phyloP scores from a whole-genome alignment of 192 early-diverging fungal species.

The Allomyces javanicus region DNA sequence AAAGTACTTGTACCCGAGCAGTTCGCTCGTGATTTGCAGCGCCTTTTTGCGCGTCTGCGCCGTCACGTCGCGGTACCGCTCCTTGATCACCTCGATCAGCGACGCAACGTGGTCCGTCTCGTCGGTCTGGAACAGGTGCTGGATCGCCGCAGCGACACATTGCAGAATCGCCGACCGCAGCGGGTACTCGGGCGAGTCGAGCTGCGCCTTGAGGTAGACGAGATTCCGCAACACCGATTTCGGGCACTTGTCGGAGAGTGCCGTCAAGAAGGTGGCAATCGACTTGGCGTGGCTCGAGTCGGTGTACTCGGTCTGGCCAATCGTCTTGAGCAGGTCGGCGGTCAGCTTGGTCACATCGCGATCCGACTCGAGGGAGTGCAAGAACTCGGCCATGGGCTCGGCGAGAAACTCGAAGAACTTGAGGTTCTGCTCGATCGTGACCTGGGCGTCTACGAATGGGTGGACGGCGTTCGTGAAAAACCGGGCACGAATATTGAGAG shows the following conservation, averaged over 20 bases:
- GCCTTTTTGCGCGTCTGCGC: constrained; percentile 72
- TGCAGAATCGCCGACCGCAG: constrained; percentile 77
- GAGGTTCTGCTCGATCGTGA: constrained; percentile 58
- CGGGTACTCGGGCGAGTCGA: constrained; percentile 61
- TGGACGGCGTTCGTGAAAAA: no score
- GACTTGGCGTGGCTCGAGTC: not conserved
- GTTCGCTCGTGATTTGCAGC: constrained; percentile 56
- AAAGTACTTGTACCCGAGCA: constrained; percentile 40
- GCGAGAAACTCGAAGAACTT: constrained; percentile 69
- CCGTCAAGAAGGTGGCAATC: constrained; percentile 8
- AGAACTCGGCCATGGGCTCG: constrained; percentile 61
- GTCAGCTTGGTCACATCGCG: constrained; percentile 45
- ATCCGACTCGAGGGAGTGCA: constrained; percentile 35
- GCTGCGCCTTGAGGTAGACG: constrained; percentile 55
- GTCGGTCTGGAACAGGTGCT: constrained; percentile 44
- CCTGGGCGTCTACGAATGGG: constrained; percentile 28
- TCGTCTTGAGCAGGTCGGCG: constrained; percentile 50
- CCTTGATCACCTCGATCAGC: constrained; percentile 79
- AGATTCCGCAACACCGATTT: constrained; percentile 72
- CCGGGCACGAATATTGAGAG: no score
- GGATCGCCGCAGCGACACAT: constrained; percentile 67
- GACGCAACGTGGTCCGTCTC: constrained; percentile 37
- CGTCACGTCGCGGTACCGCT: constrained; percentile 78
- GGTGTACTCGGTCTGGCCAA: constrained; percentile 34
- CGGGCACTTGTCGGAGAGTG: constrained; percentile 56